Base-by-base conservation (phyloP, 1,139 yeast genomes). In the Candida frijolesensis region DNA sequence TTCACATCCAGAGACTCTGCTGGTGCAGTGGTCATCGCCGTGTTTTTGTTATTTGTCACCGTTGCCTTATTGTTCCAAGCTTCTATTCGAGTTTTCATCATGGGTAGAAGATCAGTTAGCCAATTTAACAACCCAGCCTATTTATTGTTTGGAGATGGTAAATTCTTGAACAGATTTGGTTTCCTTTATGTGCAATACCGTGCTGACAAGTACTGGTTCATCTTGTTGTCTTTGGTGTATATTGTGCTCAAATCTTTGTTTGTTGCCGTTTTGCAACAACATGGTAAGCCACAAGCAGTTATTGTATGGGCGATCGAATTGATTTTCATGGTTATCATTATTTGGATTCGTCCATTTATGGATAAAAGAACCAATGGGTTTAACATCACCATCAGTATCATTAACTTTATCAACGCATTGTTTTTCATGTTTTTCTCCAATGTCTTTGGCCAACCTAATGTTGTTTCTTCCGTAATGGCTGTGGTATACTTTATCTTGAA, bases 101-200 rank as follows among this genome's bases (percentile, higher is more conserved):
- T 85, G 58, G 99, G 97, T 25, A 75, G 85, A 54, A 79, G 80
- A 57, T 91, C 97, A 0, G 77, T 80, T 32, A 76, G 78, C 54
- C 78, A 87, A 56, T 90, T 85, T 74, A 87, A 89, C 65, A 94
- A 92, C 61, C 96, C 99, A 0, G 99, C 99, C 1, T 94, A 90
- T 65, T 77, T 92, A 56, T 76, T 94, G 54, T 94, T 82, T 65
- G 96, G 98, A 46, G 96, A 95, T 65, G 82, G 86, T 11, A 79
- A 78, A 40, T 84, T 89, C 56, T 78, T 95, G 61, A 90, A 90
- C 74, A 83, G 89, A 60, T 94, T 88, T 74, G 99, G 99, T 0
- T 94, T 94, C 71, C 71, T 95, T 57, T 94, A 94, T 60, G 91
- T 92, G 38, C 97, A 91, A 71, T 94, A 80, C 74, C 80, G 92